Percentiles rank a stretch among this genome's conserved stretches.
Conservation (phyloP, 768 basidiomycete genomes). For the Agrocybe praecox region DNA sequence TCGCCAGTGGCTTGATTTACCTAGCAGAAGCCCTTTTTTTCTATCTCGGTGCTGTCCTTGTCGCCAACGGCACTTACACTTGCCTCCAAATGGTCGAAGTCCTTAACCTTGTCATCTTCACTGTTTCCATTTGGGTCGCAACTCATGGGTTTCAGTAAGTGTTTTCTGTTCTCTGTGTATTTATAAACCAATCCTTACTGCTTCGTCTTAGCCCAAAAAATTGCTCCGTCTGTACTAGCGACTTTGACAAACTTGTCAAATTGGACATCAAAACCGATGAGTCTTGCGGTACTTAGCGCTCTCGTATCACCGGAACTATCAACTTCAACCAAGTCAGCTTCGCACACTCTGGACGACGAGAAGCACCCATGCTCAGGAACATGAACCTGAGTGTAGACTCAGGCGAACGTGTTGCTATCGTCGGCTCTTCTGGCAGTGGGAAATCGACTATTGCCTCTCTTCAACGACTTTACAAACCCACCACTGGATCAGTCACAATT, state of each 20-base stretch:
- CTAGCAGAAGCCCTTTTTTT: slow-evolving; percentile 90
- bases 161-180: slow-evolving; percentile 5
- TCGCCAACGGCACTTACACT: slow-evolving; percentile 77
- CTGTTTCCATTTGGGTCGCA: slow-evolving; percentile 90
- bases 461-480: slow-evolving; percentile 88
- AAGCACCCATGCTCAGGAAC: slow-evolving; percentile 68
- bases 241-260: slow-evolving; percentile 70
- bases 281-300: slow-evolving; percentile 66
- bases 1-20: slow-evolving; percentile 84
- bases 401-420: slow-evolving; percentile 89
- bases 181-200: slow-evolving; percentile 1
- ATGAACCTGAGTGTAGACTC: slow-evolving; percentile 66
- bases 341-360: slow-evolving; percentile 80
- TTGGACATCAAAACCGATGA: slow-evolving; percentile 71
- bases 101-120: slow-evolving; percentile 90
- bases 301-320: slow-evolving; percentile 67
- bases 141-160: slow-evolving; percentile 90
- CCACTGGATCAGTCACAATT: slow-evolving; percentile 61
- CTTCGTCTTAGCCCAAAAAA: slow-evolving; percentile 56
- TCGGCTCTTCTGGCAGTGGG: slow-evolving; percentile 92
- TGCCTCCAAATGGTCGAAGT: slow-evolving; percentile 91
- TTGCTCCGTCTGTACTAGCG: slow-evolving; percentile 82
- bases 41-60: slow-evolving; percentile 87
- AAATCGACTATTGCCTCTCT: slow-evolving; percentile 91
- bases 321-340: slow-evolving; percentile 77